A percentile compares a stretch with the other conserved stretches of the same genome.
phyloP scores from a whole-genome alignment of 1,284 basidiomycete species.

The Irpex lacteus region DNA sequence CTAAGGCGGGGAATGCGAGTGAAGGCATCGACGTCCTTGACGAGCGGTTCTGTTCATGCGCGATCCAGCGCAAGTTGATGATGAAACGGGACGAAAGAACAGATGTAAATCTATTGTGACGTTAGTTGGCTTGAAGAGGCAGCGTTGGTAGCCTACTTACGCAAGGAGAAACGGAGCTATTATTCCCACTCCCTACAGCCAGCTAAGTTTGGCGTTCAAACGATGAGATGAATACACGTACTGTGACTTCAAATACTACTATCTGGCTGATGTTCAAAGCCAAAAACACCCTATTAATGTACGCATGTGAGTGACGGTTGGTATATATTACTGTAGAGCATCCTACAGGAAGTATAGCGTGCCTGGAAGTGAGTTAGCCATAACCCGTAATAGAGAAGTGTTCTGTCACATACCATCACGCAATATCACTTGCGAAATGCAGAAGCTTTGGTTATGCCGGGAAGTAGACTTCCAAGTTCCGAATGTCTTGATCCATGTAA shows the following conservation, averaged over 20 bases:
- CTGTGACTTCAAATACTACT: neutral
- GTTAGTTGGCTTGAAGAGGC: neutral
- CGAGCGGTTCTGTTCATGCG: neutral
- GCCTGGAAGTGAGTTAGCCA: neutral
- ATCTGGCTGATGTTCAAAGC: neutral
- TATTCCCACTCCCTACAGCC: neutral
- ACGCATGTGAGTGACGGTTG: neutral
- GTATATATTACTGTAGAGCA: neutral
- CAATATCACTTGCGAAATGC: neutral
- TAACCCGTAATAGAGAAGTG: too few species aligned
- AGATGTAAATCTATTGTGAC: neutral
- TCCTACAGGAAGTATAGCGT: neutral
- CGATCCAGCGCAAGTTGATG: neutral
- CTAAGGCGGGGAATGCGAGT: neutral
- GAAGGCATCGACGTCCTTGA: neutral
- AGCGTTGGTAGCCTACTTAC: neutral
- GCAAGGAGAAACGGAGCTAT: neutral
- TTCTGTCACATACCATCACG: neutral
- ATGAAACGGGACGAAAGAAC: neutral
- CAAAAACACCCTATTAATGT: neutral
- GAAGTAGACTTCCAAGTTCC: neutral
- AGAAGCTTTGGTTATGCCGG: neutral
- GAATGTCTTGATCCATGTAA: constrained; percentile 4
- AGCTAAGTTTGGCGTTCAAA: neutral
- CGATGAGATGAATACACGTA: neutral